phyloP scores from a whole-genome alignment of 2,329 filamentous ascomycete genomes.

The Cytospora chrysosperma region DNA sequence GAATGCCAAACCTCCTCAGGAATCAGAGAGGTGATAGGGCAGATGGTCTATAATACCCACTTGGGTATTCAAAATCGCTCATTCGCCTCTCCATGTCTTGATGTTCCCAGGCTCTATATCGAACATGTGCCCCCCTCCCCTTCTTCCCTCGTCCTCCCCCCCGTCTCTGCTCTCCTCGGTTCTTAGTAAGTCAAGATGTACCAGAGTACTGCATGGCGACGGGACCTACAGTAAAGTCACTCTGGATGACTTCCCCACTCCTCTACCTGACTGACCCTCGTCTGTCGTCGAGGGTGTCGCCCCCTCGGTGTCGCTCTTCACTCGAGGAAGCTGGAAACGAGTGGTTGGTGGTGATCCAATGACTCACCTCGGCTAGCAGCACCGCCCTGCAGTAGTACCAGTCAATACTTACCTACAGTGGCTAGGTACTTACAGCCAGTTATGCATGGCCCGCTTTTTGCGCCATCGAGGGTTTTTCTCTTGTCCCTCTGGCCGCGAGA shows the following conservation, averaged over 20 bases:
- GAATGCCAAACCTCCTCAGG: slow-evolving; percentile 6
- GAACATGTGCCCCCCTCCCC: too few species aligned
- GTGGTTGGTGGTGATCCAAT: slow-evolving; percentile 26
- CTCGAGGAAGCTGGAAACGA: slow-evolving; percentile 25
- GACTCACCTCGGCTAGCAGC: slow-evolving; percentile 25
- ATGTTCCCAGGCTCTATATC: neutral
- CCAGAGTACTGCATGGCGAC: neutral
- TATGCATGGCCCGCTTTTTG: slow-evolving; percentile 18
- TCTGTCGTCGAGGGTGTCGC: slow-evolving; percentile 12
- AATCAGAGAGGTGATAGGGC: slow-evolving; percentile 12
- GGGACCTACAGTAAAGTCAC: neutral
- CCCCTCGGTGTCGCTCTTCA: slow-evolving; percentile 25
- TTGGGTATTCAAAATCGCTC: slow-evolving; percentile 24
- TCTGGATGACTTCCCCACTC: slow-evolving; percentile 10
- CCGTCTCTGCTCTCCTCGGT: neutral
- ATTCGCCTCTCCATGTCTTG: slow-evolving; percentile 11
- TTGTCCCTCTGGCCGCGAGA: neutral
- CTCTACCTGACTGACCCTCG: slow-evolving; percentile 20
- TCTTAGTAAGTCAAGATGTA: neutral
- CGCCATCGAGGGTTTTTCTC: slow-evolving; percentile 15
- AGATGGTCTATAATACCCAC: slow-evolving; percentile 23
- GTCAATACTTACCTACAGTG: neutral
- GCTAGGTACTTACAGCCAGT: neutral
- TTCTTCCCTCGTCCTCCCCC: neutral
- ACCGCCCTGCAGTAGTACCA: slow-evolving; percentile 25